These are phyloP conservation scores for Rhytidhysteron rufulum DNA, from an alignment of 2,329 filamentous ascomycete genomes.

Conservation along the genomic window DNA sequence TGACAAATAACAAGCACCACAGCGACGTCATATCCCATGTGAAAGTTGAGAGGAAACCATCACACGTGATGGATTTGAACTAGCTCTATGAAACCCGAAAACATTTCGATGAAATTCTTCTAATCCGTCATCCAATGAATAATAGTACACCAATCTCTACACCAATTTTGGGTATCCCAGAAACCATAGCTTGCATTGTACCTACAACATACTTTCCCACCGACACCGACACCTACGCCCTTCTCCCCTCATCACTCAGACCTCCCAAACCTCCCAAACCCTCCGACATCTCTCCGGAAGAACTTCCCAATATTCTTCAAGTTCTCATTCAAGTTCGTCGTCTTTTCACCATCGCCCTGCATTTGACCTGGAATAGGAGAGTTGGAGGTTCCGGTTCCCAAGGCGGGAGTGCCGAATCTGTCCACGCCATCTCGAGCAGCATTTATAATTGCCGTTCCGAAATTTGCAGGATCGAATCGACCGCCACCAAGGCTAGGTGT, in stretches of 20 bases:
- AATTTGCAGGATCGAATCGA: slow-evolving; percentile 71
- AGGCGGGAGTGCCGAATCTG: slow-evolving; percentile 60
- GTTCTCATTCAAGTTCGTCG: slow-evolving; percentile 84
- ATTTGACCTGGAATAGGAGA: slow-evolving; percentile 14
- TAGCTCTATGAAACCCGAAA: too few relatives aligned
- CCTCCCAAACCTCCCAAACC: slow-evolving; percentile 35
- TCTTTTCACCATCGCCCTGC: slow-evolving; percentile 41
- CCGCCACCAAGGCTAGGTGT: slow-evolving; percentile 35
- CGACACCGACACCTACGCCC: slow-evolving; percentile 4
- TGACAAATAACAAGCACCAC: too few relatives aligned
- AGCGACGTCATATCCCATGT: too few relatives aligned
- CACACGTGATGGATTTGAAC: too few relatives aligned
- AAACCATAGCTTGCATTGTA: too few relatives aligned
- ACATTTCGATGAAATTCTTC: too few relatives aligned
- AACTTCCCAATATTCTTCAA: slow-evolving; percentile 95
- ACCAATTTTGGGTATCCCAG: too few relatives aligned
- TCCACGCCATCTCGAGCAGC: slow-evolving; percentile 82
- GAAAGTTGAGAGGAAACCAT: too few relatives aligned
- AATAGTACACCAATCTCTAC: too few relatives aligned
- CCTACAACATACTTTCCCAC: too few relatives aligned
- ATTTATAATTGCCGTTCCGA: slow-evolving; percentile 85
- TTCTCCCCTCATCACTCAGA: slow-evolving; percentile 28
- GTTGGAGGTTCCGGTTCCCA: slow-evolving; percentile 26
- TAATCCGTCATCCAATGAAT: too few relatives aligned
- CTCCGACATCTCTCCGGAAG: slow-evolving; percentile 80